phyloP scores from a whole-genome alignment of 345 rosid genomes.

The Pelargonium nanum region DNA sequence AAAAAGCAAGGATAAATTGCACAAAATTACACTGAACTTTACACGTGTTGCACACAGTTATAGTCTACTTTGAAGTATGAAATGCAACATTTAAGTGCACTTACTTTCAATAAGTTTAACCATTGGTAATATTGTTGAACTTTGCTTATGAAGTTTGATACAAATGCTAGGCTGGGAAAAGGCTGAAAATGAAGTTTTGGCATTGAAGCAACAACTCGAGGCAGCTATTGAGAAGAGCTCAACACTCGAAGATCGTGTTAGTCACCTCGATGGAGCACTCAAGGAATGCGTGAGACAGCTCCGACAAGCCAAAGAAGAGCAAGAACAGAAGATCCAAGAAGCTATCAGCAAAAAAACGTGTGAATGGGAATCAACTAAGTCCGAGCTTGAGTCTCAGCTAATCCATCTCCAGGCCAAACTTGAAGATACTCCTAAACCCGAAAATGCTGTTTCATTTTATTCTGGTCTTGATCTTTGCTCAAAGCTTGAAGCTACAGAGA shows the following conservation, averaged over 20 bases:
- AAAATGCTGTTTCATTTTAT: slow-evolving; percentile 9
- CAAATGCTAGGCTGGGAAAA: slow-evolving; percentile 7
- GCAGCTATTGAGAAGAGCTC: background rate
- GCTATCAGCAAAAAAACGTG: background rate
- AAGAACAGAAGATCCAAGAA: slow-evolving; percentile 3
- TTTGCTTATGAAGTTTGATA: too few relatives aligned
- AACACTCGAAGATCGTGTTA: slow-evolving; percentile 1
- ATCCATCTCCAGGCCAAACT: background rate
- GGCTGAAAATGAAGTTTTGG: slow-evolving; percentile 17
- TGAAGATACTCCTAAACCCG: background rate
- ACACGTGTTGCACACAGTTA: too few relatives aligned
- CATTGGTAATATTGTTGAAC: too few relatives aligned
- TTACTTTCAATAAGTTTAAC: too few relatives aligned
- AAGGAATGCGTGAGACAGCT: slow-evolving; percentile 11
- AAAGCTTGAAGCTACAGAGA: slow-evolving; percentile 50
- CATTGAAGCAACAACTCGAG: slow-evolving; percentile 8
- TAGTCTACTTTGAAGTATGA: too few relatives aligned
- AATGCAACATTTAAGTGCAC: too few relatives aligned
- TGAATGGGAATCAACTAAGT: background rate
- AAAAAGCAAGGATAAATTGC: too few relatives aligned
- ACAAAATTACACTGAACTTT: too few relatives aligned
- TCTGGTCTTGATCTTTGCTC: slow-evolving; percentile 25
- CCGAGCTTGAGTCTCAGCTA: background rate
- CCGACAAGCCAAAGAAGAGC: slow-evolving; percentile 1
- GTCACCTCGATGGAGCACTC: slow-evolving; percentile 9